These are phyloP conservation scores for Avena atlantica DNA, from an alignment of 176 grass and related monocot species.

Conservation along the genomic window DNA sequence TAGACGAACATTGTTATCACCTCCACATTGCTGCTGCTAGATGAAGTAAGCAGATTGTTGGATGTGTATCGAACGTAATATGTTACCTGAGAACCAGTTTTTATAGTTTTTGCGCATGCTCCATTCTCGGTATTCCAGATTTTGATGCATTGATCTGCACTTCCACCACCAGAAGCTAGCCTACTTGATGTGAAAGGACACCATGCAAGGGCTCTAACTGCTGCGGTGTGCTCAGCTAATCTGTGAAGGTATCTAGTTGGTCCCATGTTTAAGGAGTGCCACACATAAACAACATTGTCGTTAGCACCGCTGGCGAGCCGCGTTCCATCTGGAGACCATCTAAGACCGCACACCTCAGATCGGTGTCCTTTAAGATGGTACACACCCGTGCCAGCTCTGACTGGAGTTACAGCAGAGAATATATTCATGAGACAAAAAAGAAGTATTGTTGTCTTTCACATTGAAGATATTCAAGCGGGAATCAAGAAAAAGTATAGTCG, in stretches of 20 bases:
- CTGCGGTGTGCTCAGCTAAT: background rate
- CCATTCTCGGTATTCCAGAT: slow-evolving; percentile 10
- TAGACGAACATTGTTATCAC: background rate
- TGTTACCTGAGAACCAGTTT: background rate
- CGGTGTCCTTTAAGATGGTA: background rate
- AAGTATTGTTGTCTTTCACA: background rate
- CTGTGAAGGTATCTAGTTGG: background rate
- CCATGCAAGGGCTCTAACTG: slow-evolving; percentile 6
- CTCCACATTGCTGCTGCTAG: background rate
- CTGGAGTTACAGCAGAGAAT: background rate
- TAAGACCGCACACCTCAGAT: background rate
- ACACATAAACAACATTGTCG: background rate
- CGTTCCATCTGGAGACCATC: background rate
- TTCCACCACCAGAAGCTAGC: background rate
- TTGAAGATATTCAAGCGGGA: background rate
- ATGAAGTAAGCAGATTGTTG: background rate
- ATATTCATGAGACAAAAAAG: background rate
- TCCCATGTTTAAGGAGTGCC: background rate
- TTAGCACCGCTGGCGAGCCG: background rate
- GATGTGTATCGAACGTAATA: background rate
- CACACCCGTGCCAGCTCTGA: background rate
- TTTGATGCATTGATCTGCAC: background rate
- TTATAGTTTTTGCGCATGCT: background rate
- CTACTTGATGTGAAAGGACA: background rate
- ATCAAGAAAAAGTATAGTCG: background rate